A percentile compares a stretch with the other conserved stretches of the same genome.
Conservation (phyloP, 805 yeast genomes). For the Yamadazyma akitaensis region DNA sequence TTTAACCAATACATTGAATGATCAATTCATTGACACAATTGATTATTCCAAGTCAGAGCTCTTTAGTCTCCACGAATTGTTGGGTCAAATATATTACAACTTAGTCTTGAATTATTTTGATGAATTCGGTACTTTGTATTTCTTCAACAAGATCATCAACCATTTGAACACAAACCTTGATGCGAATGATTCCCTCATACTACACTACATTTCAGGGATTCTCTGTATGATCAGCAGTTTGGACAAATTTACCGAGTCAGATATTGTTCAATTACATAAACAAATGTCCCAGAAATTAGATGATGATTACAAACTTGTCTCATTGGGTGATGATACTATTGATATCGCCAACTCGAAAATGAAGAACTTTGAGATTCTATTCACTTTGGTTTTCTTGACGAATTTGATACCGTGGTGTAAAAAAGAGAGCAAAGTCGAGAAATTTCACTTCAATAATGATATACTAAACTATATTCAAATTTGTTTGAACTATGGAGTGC, state of each 20-base stretch:
- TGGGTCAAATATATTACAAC: conserved; percentile 64
- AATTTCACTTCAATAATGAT: conserved; percentile 52
- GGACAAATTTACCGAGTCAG: conserved; percentile 21
- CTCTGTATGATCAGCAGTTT: conserved; percentile 43
- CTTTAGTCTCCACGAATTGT: conserved; percentile 62
- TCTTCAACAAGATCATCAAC: conserved; percentile 39
- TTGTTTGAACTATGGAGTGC: conserved; percentile 62
- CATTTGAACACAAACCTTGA: conserved; percentile 45
- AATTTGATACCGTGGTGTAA: conserved; percentile 70
- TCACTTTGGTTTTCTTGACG: conserved; percentile 50
- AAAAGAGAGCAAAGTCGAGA: conserved; percentile 33
- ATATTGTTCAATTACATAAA: conserved; percentile 34
- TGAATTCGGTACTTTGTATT: conserved; percentile 25
- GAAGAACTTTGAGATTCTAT: conserved; percentile 40
- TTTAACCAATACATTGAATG: conserved; percentile 50
- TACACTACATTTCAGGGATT: conserved; percentile 65
- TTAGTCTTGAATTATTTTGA: conserved; percentile 37
- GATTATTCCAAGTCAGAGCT: conserved; percentile 61
- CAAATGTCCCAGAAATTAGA: conserved; percentile 30
- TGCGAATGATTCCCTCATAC: conserved; percentile 59
- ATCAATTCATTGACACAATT: conserved; percentile 37
- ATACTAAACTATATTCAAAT: conserved; percentile 58
- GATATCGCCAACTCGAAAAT: conserved; percentile 32
- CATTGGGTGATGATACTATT: conserved; percentile 15
- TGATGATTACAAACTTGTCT: conserved; percentile 22